Evolutionary conservation across 148 eudicot species (phyloP), one percentile per base, ranked within the genome.

Genomic region (Dysphania ambrosioides): DNA sequence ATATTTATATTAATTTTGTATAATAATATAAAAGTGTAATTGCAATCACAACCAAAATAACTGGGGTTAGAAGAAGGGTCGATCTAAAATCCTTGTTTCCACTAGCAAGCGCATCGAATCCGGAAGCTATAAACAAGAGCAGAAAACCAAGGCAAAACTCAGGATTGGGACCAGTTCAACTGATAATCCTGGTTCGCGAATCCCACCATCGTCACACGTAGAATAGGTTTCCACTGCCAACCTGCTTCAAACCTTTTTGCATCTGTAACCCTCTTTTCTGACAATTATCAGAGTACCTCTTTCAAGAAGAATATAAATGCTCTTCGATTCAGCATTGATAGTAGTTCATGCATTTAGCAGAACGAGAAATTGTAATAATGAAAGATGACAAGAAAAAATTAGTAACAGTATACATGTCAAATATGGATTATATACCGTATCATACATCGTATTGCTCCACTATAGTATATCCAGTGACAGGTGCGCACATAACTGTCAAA

Each of bases 301-400:
- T 70, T 77, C 34, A 32, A 69, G 70, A 55, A 5, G 40, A 0
- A 51, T 29, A 35, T 77, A 62, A 77, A 70, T 70, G 79, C 74
- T 34, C 70, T 60, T 67, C 63, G 49, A 63, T 38, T 36, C 42
- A 40, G 6, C 30, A 65, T 31, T 40, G 38, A 59, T 26, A 61
- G 35, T 16, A 32, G 42, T 69, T 56, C 80, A 70, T 34, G 30
- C 13, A n/a, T 29, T 44, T 29, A 36, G 24, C 57, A 8, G 12
- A 38, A 51, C 51, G 15, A 71, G 32, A 61, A 34, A 61, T 9
- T 29, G 42, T n/a, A 32, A 55, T 66, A n/a, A 67, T 29, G 66
- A 30, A 35, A 75, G 0, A 31, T n/a, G 29, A 51, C 0, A 8
- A 21, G 57, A 23, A 51, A 19, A 8, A 51, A 24, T 10, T 11